Evolutionary conservation across 2,329 filamentous ascomycete genomes (phyloP).

Genomic region (Ophiostoma quercus): DNA sequence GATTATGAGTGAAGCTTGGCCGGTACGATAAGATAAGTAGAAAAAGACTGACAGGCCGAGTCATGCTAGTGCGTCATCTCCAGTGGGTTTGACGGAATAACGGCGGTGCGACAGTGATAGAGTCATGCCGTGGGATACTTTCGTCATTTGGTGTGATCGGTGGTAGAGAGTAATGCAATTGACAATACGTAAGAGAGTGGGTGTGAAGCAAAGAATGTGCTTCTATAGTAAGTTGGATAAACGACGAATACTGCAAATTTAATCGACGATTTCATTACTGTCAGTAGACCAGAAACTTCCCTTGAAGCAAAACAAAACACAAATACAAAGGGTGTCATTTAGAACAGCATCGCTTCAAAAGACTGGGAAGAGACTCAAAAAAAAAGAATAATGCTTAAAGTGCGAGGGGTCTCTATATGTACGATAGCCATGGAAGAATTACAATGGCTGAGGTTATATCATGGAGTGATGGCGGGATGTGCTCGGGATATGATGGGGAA

Average conservation of each 20-base stretch:
- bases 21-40: background rate
- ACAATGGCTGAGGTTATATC: no score
- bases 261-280: no score
- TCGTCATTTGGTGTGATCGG: conserved; percentile 1
- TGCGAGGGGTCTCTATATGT: no score
- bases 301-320: no score
- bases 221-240: no score
- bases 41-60: conserved; percentile 16
- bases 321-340: no score
- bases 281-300: no score
- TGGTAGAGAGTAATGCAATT: background rate
- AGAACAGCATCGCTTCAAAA: no score
- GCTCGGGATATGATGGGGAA: conserved; percentile 3
- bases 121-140: background rate
- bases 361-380: no score
- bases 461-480: background rate
- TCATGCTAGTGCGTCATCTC: conserved; percentile 22
- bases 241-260: no score
- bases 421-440: no score
- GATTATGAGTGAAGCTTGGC: background rate
- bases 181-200: background rate
- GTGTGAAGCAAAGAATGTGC: background rate
- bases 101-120: background rate
- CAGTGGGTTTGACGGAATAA: conserved; percentile 12
- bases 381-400: no score